phyloP scores from a whole-genome alignment of 148 eudicot genomes.

The Simmondsia chinensis region DNA sequence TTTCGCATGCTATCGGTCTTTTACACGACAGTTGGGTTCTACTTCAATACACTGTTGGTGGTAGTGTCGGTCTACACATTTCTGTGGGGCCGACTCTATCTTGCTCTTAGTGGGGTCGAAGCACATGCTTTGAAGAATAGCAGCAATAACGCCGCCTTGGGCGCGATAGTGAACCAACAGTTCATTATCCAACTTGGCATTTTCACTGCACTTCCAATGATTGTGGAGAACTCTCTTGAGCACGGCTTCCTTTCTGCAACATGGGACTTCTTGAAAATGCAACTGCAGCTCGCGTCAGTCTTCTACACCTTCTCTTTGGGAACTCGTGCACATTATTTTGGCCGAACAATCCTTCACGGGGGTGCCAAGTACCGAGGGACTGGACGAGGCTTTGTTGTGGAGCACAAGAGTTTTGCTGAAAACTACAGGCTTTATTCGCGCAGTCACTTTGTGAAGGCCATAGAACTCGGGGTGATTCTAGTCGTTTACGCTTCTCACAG shows the following conservation, averaged over 20 bases:
- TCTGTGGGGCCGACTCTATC: constrained; percentile 92
- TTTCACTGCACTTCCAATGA: constrained; percentile 93
- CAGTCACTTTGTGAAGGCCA: constrained; percentile 89
- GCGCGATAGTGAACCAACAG: constrained; percentile 79
- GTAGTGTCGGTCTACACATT: constrained; percentile 64
- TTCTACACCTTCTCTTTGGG: constrained; percentile 89
- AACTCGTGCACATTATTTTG: constrained; percentile 77
- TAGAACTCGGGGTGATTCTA: constrained; percentile 82
- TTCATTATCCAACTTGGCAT: constrained; percentile 76
- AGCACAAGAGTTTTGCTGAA: constrained; percentile 78
- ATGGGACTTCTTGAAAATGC: constrained; percentile 88
- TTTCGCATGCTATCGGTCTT: constrained; percentile 94
- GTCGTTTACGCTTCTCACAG: constrained; percentile 72
- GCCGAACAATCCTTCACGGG: constrained; percentile 90
- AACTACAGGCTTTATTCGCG: constrained; percentile 81
- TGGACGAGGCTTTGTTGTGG: constrained; percentile 93
- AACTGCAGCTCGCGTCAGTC: constrained; percentile 66
- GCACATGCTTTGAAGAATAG: constrained; percentile 20
- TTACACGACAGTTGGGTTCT: constrained; percentile 79
- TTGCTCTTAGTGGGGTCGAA: constrained; percentile 88
- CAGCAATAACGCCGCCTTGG: constrained; percentile 58
- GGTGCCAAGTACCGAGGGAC: constrained; percentile 92
- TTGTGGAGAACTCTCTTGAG: constrained; percentile 88
- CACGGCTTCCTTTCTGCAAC: constrained; percentile 83
- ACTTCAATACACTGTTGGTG: constrained; percentile 75